Conservation (phyloP, 1,139 yeast genomes). For the Geotrichum candidum region DNA sequence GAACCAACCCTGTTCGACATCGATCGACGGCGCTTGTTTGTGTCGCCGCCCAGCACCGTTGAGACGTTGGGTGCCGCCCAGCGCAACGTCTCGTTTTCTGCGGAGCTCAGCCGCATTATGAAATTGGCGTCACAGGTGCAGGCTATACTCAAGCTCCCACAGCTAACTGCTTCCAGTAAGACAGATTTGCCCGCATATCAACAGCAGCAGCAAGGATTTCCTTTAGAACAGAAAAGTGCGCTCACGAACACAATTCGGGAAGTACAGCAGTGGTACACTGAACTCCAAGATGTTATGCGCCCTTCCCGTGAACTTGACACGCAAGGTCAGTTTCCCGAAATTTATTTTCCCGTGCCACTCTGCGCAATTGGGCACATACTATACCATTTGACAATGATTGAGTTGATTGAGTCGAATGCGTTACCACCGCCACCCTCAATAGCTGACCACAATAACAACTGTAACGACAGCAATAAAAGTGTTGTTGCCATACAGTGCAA, state of each 20-base stretch:
- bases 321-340: conserved; percentile 1
- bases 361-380: background rate
- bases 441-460: background rate
- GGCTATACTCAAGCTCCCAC: background rate
- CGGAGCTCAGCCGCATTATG: background rate
- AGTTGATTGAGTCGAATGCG: background rate
- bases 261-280: background rate
- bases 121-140: background rate
- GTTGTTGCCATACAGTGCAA: background rate
- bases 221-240: background rate
- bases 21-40: background rate
- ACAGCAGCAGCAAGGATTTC: background rate
- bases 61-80: background rate
- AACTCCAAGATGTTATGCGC: conserved; percentile 5
- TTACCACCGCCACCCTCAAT: background rate
- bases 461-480: background rate
- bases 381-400: background rate
- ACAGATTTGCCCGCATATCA: background rate
- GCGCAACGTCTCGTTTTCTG: background rate
- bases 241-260: background rate
- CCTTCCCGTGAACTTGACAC: conserved; percentile 3
- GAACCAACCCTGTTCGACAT: background rate
- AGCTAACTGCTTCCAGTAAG: background rate
- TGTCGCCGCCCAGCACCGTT: background rate
- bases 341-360: conserved; percentile 1